Evolutionary conservation across 2,329 filamentous ascomycete genomes (phyloP).

Genomic region (Fusarium decemcellulare): DNA sequence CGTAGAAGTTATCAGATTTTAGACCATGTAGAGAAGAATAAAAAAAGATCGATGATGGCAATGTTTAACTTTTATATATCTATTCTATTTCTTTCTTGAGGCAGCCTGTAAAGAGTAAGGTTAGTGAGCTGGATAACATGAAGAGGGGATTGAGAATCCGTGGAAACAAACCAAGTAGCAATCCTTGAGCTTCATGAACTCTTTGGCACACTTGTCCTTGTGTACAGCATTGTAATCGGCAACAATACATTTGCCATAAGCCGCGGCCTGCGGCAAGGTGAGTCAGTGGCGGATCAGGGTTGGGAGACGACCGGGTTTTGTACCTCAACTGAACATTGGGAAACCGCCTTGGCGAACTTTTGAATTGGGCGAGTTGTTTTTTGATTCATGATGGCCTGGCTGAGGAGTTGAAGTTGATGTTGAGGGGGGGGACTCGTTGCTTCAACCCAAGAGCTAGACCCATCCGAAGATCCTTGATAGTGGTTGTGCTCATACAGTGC

Average conservation of each 20-base stretch:
- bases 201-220: slow-evolving; percentile 89
- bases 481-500: slow-evolving; percentile 27
- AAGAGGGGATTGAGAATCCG: neutral
- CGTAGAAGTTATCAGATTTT: neutral
- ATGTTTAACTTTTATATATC: slow-evolving; percentile 14
- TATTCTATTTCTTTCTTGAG: slow-evolving; percentile 45
- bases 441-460: neutral
- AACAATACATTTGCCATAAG: slow-evolving; percentile 93
- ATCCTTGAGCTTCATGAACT: slow-evolving; percentile 88
- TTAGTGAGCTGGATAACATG: neutral
- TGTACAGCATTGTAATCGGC: slow-evolving; percentile 91
- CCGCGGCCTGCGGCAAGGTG: slow-evolving; percentile 74
- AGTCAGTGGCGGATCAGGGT: slow-evolving; percentile 7
- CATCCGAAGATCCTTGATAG: slow-evolving; percentile 5
- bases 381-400: slow-evolving; percentile 41
- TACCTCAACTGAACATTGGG: slow-evolving; percentile 70
- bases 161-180: slow-evolving; percentile 81
- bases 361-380: slow-evolving; percentile 63
- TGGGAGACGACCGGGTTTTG: slow-evolving; percentile 22
- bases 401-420: neutral
- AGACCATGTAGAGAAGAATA: slow-evolving; percentile 25
- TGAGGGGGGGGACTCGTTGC: neutral
- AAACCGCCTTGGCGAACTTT: slow-evolving; percentile 67
- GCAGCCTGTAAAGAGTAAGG: slow-evolving; percentile 40
- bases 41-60: slow-evolving; percentile 25